A percentile compares a stretch with the other conserved stretches of the same genome.
phyloP scores from a whole-genome alignment of 1,284 basidiomycete species.

The Pseudozyma sp. region DNA sequence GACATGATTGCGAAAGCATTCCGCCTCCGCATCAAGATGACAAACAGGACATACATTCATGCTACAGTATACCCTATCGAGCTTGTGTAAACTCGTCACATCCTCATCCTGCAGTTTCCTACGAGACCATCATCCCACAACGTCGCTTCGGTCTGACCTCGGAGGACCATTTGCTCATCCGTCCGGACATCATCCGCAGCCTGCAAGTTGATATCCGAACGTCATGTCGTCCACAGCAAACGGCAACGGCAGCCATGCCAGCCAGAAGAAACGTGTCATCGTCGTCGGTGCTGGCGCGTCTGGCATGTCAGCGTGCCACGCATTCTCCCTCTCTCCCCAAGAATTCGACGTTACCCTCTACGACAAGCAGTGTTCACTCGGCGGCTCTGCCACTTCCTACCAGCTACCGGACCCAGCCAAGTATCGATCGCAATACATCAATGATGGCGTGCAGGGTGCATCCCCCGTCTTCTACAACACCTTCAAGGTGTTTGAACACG shows the following conservation, averaged over 20 bases:
- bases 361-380: conserved; percentile 57
- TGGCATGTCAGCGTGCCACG: conserved; percentile 59
- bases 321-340: conserved; percentile 53
- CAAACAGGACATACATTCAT: too few species aligned
- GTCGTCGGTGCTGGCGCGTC: conserved; percentile 59
- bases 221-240: conserved; percentile 20
- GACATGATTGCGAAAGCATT: too few species aligned
- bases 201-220: too few species aligned
- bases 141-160: too few species aligned
- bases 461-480: conserved; percentile 63
- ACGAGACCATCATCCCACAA: too few species aligned
- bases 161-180: too few species aligned
- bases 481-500: conserved; percentile 60
- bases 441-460: conserved; percentile 63
- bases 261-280: conserved; percentile 57
- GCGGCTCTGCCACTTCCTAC: conserved; percentile 62
- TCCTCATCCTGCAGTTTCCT: too few species aligned
- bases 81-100: too few species aligned
- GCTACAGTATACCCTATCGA: too few species aligned
- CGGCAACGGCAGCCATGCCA: conserved; percentile 24
- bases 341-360: conserved; percentile 60
- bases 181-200: too few species aligned
- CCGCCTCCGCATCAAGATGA: too few species aligned
- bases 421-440: conserved; percentile 63
- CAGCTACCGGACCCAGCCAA: conserved; percentile 57